Evolutionary conservation across 352 stramenopile species (phyloP).

Genomic region (Thraustochytrium sp.): DNA sequence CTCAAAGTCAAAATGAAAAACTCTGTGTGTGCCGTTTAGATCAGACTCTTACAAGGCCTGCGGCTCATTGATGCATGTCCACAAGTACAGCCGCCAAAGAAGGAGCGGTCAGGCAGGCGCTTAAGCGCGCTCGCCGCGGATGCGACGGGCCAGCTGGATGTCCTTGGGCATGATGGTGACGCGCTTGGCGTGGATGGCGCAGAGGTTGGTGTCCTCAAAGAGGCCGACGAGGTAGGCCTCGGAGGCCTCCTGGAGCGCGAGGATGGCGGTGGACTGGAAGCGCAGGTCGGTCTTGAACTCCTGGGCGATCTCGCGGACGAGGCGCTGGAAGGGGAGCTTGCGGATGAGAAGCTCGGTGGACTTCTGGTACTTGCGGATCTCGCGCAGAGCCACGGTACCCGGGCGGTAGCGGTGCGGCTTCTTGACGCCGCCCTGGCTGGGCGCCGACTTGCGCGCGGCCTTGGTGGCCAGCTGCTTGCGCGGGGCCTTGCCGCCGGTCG

Average conservation of each 20-base stretch:
- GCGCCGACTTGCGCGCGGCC: constrained; percentile 80
- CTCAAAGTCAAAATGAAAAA: too few species aligned
- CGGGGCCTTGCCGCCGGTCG: constrained; percentile 82
- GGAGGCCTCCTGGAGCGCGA: constrained; percentile 80
- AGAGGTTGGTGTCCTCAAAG: constrained; percentile 91
- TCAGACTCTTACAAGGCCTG: too few species aligned
- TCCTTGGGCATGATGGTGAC: constrained; percentile 96
- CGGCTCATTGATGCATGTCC: neutral
- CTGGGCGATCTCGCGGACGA: constrained; percentile 87
- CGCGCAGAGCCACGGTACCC: constrained; percentile 77
- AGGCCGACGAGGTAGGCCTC: constrained; percentile 88
- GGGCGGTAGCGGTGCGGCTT: constrained; percentile 77
- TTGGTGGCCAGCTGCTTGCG: constrained; percentile 86
- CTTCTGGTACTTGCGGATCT: constrained; percentile 87
- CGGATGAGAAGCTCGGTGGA: constrained; percentile 82
- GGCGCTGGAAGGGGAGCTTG: constrained; percentile 76
- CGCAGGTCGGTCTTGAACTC: constrained; percentile 92
- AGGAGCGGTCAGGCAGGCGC: neutral
- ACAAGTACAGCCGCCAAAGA: neutral
- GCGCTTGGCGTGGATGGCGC: constrained; percentile 88
- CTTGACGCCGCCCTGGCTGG: constrained; percentile 84
- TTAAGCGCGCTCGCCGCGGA: constrained; percentile 71
- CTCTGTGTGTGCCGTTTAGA: too few species aligned
- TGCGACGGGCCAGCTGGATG: constrained; percentile 85
- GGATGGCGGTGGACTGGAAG: constrained; percentile 86